These are phyloP conservation scores for Chalciporus sp. DNA, from an alignment of 1,284 basidiomycete species.

Conservation along the genomic window DNA sequence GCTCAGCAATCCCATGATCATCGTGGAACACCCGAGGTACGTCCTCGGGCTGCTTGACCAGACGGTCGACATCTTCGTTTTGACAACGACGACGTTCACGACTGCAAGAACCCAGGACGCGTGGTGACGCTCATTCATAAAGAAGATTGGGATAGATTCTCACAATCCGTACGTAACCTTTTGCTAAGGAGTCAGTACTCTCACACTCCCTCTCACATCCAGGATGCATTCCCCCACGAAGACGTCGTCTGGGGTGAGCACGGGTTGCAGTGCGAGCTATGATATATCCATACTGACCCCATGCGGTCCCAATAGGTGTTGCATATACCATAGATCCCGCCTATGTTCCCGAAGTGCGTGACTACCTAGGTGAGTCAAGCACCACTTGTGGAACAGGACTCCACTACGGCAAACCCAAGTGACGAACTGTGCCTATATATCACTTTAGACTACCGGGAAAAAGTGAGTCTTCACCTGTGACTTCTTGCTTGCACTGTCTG, in stretches of 20 bases:
- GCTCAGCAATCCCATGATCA: slow-evolving; percentile 89
- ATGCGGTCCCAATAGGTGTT: slow-evolving; percentile 48
- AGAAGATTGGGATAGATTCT: slow-evolving; percentile 79
- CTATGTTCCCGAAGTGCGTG: slow-evolving; percentile 72
- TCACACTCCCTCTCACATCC: background rate
- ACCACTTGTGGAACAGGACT: background rate
- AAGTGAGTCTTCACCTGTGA: slow-evolving; percentile 46
- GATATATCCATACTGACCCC: background rate
- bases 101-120: slow-evolving; percentile 68
- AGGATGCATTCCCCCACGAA: slow-evolving; percentile 79
- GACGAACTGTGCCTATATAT: background rate
- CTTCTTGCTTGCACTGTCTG: background rate
- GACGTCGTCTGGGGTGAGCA: slow-evolving; percentile 80
- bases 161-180: slow-evolving; percentile 50
- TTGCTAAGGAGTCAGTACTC: background rate
- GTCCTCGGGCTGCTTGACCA: slow-evolving; percentile 3
- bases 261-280: background rate
- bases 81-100: background rate
- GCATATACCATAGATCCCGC: slow-evolving; percentile 83
- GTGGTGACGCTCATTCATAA: slow-evolving; percentile 88
- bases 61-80: background rate
- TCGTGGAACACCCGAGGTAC: slow-evolving; percentile 77
- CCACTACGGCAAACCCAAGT: background rate
- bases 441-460: slow-evolving; percentile 73
- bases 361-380: slow-evolving; percentile 67